Evolutionary conservation across 2,329 filamentous ascomycete genomes (phyloP).

Genomic region (Coniochaeta prunicola): DNA sequence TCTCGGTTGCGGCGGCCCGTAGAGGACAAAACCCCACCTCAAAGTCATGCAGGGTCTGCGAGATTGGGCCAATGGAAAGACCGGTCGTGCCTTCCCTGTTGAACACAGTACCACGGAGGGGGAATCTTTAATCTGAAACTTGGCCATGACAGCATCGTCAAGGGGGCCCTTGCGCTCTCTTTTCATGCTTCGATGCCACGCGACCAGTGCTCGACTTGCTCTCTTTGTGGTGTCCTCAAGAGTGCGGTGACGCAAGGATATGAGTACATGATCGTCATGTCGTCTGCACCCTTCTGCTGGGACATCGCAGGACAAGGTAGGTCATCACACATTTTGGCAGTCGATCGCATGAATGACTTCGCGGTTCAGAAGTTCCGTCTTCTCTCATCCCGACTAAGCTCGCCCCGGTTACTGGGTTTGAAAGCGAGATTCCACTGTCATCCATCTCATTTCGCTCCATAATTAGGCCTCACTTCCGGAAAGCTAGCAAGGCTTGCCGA

Average conservation of each 20-base stretch:
- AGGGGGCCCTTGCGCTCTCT: neutral
- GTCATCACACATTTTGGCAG: neutral
- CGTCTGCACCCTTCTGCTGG: neutral
- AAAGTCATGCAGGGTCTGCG: neutral
- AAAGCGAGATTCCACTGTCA: neutral
- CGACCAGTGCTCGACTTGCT: neutral
- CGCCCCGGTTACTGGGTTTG: neutral
- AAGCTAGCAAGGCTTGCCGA: neutral
- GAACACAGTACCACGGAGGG: neutral
- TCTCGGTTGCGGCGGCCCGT: neutral
- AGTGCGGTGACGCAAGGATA: neutral
- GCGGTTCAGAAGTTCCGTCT: neutral
- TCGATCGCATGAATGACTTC: neutral
- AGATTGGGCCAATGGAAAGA: neutral
- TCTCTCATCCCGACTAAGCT: neutral
- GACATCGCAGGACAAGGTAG: neutral
- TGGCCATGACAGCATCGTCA: neutral
- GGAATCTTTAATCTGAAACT: neutral
- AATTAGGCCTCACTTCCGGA: constrained; percentile 1
- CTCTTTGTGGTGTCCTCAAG: neutral
- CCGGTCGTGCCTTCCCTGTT: neutral
- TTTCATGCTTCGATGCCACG: neutral
- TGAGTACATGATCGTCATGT: neutral
- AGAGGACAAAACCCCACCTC: neutral
- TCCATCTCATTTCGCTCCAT: constrained; percentile 1